Percentiles rank a stretch among this genome's conserved stretches.
These are phyloP conservation scores for Teunomyces aglyptinius DNA, from an alignment of 805 yeast genomes.

Conservation along the genomic window DNA sequence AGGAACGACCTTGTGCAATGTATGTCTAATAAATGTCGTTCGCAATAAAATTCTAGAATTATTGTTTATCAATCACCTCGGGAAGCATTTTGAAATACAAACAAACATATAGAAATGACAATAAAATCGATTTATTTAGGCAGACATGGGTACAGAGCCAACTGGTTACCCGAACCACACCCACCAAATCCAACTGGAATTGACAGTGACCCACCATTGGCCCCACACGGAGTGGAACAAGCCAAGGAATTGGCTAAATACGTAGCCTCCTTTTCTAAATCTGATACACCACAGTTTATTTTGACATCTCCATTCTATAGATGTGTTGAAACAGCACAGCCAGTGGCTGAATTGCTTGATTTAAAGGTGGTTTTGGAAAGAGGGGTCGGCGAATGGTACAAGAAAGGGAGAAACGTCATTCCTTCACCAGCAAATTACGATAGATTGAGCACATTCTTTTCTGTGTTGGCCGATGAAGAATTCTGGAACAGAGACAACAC, in stretches of 20 bases:
- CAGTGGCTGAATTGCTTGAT: slow-evolving; percentile 59
- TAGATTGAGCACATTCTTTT: slow-evolving; percentile 52
- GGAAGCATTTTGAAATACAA: neutral
- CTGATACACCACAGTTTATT: slow-evolving; percentile 66
- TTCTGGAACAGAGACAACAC: slow-evolving; percentile 49
- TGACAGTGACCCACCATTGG: slow-evolving; percentile 84
- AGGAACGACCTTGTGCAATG: neutral
- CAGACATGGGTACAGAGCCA: slow-evolving; percentile 88
- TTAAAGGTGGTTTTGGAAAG: slow-evolving; percentile 66
- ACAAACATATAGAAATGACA: slow-evolving; percentile 21
- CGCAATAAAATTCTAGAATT: neutral
- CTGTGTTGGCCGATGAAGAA: slow-evolving; percentile 27
- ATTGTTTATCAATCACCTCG: no score
- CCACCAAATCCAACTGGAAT: slow-evolving; percentile 85
- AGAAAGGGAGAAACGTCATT: slow-evolving; percentile 60
- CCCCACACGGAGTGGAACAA: slow-evolving; percentile 85
- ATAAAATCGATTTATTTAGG: slow-evolving; percentile 64
- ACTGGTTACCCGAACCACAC: slow-evolving; percentile 75
- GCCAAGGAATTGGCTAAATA: slow-evolving; percentile 74
- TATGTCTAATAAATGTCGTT: neutral
- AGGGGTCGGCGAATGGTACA: slow-evolving; percentile 93
- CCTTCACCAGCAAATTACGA: slow-evolving; percentile 66
- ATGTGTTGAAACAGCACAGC: slow-evolving; percentile 79
- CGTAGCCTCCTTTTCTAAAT: slow-evolving; percentile 39
- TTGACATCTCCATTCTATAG: slow-evolving; percentile 85